These are phyloP conservation scores for Posidonia oceanica DNA, from an alignment of 116 monocot species.

Conservation along the genomic window DNA sequence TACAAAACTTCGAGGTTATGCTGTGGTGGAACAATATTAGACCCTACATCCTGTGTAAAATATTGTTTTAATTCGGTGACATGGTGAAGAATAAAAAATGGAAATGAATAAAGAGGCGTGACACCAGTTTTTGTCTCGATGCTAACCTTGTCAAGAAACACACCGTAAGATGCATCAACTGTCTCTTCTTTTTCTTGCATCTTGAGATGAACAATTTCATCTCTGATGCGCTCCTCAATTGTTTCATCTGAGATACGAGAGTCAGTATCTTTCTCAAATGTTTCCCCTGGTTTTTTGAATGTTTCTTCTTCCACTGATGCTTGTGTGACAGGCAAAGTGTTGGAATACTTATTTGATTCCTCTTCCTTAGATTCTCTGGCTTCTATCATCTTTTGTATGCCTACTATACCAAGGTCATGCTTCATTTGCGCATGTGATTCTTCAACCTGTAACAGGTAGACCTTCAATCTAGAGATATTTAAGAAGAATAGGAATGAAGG, in stretches of 20 bases:
- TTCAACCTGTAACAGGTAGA: neutral
- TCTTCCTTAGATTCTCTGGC: neutral
- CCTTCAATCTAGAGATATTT: too few relatives aligned
- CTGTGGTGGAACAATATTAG: neutral
- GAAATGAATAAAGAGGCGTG: neutral
- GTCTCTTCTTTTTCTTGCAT: neutral
- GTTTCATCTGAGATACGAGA: neutral
- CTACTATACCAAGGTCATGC: neutral
- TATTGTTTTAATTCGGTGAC: neutral
- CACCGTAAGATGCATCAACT: neutral
- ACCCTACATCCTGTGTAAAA: neutral
- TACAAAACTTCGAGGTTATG: neutral
- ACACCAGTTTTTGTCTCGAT: neutral
- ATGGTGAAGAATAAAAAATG: neutral
- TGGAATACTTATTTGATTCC: neutral
- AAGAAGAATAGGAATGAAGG: too few relatives aligned
- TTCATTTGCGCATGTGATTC: neutral
- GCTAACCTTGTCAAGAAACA: neutral
- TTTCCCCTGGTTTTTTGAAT: neutral
- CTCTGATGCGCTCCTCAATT: neutral
- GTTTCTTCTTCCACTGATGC: neutral
- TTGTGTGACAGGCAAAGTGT: neutral
- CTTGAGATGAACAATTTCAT: neutral
- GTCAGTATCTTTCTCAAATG: neutral
- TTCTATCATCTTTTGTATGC: neutral